Base-by-base conservation (phyloP, 768 basidiomycete genomes). In the Mycena floridula region DNA sequence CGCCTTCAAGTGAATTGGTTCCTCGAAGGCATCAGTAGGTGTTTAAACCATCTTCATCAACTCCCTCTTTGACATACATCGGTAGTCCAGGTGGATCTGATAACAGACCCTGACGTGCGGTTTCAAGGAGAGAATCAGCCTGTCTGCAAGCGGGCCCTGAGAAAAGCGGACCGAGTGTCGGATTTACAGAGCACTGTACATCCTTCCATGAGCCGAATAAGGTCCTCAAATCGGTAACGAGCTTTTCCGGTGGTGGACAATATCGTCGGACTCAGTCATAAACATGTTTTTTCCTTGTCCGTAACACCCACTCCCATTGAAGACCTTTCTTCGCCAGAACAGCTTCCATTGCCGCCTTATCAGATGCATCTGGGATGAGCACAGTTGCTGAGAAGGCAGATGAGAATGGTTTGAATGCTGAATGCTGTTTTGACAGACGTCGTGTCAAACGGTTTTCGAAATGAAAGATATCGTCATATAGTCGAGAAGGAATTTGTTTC, bases 1-100 rank as follows among this genome's bases (percentile, higher is more conserved):
- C 52, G 4, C 56, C 56, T 43, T 57, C 50, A 16, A 55, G 40
- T 4, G 41, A 47, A 20, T 56, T 58, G 7, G 58, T 59, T 7
- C 57, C 57, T 20, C 49, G 47, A 12, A 52, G 37, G 5, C 42
- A 44, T 6, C 50, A 20, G n/a, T 59, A 59, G 0, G 51, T 1
- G 1, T 44, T 43, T 2, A 59, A 43, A 18, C 50, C 52, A 45
- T 54, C 28, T 0, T 25, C 18, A 32, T 59, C 58, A 3, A 5
- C 43, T 3, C 52, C 50, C 16, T 49, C 26, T 2, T 39, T 2
- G 18, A 44, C 44, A 9, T 53, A 56, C 0, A 59, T 43, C 7
- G 40, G 13, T 8, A 55, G 35, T 11, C 47, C 45, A 13, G 41
- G 35, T 0, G 52, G 50, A 46, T 57, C 57, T 2, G 57, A 59